Conservation (phyloP, 2,329 filamentous ascomycete genomes). For the Trichoderma arundinaceum region DNA sequence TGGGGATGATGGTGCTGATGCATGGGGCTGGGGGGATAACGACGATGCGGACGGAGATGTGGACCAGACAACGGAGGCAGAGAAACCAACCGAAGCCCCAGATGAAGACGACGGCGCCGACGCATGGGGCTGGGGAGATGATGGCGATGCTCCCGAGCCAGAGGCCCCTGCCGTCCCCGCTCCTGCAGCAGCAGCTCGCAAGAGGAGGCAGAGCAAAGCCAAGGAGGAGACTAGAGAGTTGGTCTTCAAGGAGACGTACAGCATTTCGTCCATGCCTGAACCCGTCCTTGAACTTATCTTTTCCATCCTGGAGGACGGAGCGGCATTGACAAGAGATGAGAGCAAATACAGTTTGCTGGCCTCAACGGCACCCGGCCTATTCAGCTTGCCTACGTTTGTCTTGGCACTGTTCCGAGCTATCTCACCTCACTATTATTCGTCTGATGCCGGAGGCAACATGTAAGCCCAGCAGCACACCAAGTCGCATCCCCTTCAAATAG, state of each 20-base stretch:
- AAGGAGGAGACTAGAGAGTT: slow-evolving; percentile 63
- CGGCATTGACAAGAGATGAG: slow-evolving; percentile 62
- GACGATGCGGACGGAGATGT: slow-evolving; percentile 39
- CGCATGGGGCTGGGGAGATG: slow-evolving; percentile 85
- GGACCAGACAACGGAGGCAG: slow-evolving; percentile 26
- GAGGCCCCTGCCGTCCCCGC: slow-evolving; percentile 28
- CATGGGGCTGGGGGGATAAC: slow-evolving; percentile 80
- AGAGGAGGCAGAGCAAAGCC: slow-evolving; percentile 33
- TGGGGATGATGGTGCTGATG: slow-evolving; percentile 52
- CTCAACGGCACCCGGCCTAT: slow-evolving; percentile 71
- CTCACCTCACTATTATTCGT: slow-evolving; percentile 73
- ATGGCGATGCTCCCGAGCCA: slow-evolving; percentile 54
- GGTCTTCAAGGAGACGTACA: slow-evolving; percentile 83
- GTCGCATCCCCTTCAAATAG: neutral
- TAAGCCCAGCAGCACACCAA: slow-evolving; percentile 44
- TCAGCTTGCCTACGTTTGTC: slow-evolving; percentile 72
- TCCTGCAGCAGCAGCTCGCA: slow-evolving; percentile 25
- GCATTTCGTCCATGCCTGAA: slow-evolving; percentile 85
- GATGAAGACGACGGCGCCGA: slow-evolving; percentile 59
- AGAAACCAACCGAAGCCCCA: slow-evolving; percentile 19
- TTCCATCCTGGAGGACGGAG: slow-evolving; percentile 64
- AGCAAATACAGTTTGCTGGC: slow-evolving; percentile 63
- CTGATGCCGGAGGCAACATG: slow-evolving; percentile 68
- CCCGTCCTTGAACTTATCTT: slow-evolving; percentile 72
- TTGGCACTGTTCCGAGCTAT: slow-evolving; percentile 82